These are phyloP conservation scores for Hemisphaericaspora subhashii DNA, from an alignment of 1,139 yeast genomes.

Conservation along the genomic window DNA sequence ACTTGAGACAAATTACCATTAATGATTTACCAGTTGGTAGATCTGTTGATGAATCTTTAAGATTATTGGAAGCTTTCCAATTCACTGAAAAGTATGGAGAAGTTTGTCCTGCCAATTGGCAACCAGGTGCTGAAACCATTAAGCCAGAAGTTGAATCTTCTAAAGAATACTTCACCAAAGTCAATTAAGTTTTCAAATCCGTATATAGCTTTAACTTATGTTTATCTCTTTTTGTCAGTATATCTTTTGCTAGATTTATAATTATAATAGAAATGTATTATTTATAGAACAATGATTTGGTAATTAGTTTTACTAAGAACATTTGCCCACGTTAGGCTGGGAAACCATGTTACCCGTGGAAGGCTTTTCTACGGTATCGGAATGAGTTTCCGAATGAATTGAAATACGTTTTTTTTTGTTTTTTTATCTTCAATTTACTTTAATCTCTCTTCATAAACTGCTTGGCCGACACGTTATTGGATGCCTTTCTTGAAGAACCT, in stretches of 20 bases:
- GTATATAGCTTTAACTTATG: slow-evolving; percentile 2
- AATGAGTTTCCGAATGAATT: too few relatives aligned
- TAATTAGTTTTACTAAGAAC: too few relatives aligned
- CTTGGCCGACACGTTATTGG: too few relatives aligned
- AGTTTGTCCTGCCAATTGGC: slow-evolving; percentile 99
- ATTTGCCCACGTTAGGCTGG: too few relatives aligned
- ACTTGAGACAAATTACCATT: slow-evolving; percentile 92
- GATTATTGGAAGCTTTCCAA: slow-evolving; percentile 98
- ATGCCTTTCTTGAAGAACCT: too few relatives aligned
- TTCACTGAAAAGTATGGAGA: slow-evolving; percentile 98
- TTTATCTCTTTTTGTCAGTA: not conserved
- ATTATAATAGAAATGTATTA: not conserved
- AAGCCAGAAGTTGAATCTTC: slow-evolving; percentile 82
- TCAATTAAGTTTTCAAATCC: slow-evolving; percentile 36
- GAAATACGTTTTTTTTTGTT: too few relatives aligned
- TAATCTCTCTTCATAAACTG: too few relatives aligned
- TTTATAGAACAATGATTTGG: too few relatives aligned
- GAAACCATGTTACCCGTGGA: too few relatives aligned
- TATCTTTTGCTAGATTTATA: not conserved
- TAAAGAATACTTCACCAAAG: slow-evolving; percentile 75
- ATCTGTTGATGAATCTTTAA: slow-evolving; percentile 94
- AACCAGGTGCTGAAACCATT: slow-evolving; percentile 94
- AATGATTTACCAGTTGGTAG: slow-evolving; percentile 99
- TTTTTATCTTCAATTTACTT: too few relatives aligned
- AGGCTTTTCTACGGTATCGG: too few relatives aligned